Evolutionary conservation across 495 filamentous ascomycete species (phyloP).

Genomic region (Penicillium simplicissimum): DNA sequence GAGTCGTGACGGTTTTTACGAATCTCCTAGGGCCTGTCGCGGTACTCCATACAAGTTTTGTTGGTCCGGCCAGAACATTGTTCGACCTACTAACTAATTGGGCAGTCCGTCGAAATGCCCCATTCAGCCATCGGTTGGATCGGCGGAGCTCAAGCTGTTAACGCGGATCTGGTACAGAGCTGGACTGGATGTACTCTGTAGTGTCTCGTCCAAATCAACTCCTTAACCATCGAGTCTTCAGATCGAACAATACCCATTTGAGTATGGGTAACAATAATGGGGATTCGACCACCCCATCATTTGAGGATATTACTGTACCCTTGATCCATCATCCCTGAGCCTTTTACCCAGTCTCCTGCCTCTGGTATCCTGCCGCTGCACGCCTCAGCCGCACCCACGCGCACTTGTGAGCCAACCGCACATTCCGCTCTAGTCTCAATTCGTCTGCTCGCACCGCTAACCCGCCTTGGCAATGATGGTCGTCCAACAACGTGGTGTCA

Average conservation of each 20-base stretch:
- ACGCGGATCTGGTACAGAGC: background rate
- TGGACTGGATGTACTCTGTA: too few species aligned
- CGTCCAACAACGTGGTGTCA: constrained; percentile 15
- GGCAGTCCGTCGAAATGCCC: background rate
- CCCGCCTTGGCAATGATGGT: constrained; percentile 2
- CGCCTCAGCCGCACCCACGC: constrained; percentile 30
- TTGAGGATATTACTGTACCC: background rate
- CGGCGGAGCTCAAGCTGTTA: constrained; percentile 3
- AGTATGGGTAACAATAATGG: background rate
- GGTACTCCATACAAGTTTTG: background rate
- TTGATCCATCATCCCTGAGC: too few species aligned
- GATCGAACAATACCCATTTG: background rate
- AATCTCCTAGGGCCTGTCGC: background rate
- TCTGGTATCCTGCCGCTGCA: constrained; percentile 9
- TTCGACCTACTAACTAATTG: background rate
- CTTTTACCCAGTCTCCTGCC: too few species aligned
- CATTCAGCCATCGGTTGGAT: background rate
- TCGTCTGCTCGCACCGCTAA: constrained; percentile 3
- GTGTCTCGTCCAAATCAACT: too few species aligned
- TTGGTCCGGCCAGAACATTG: background rate
- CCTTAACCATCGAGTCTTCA: too few species aligned
- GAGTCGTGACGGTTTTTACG: too few species aligned
- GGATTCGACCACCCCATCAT: background rate
- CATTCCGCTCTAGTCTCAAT: background rate
- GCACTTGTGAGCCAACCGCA: background rate